Base-by-base conservation (phyloP, 345 rosid species). In the Jatropha curcas region DNA sequence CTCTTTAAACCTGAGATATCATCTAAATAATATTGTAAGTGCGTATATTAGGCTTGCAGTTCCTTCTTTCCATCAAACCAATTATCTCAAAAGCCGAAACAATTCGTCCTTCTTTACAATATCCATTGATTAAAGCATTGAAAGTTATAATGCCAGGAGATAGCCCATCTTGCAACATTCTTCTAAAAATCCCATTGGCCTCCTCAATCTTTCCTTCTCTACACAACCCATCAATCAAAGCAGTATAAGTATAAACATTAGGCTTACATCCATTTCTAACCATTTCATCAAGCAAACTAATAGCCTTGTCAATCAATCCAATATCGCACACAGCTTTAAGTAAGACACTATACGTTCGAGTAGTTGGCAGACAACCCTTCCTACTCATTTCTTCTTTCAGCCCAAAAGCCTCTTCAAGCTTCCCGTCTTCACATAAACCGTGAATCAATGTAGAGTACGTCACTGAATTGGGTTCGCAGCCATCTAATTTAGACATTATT, bases 41-140 rank as follows among this genome's bases (percentile, higher is more conserved):
- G 65, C 84, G 82, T 25, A 82, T 61, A 64, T 74, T 80, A 33
- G 89, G 87, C 76, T 72, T 78, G 76, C 89, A 84, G 66, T 77
- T 82, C 63, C 50, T 74, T 81, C 76, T 83, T 77, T 83, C 86
- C 86, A 86, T 86, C 64, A 82, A 48, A 68, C 77, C 68, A 34
- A 86, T 86, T 61, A 86, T 79, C 76, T 86, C 87, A 70, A 84
- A 82, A 28, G 87, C 87, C 2, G 81, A 64, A 77, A 80, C 60
- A 51, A 84, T 67, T 74, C 60, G 67, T 41, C 85, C 85, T 58
- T 80, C 77, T 79, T 83, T 83, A 52, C 87, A 82, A 70, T 84
- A 84, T 56, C 89, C 89, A 69, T 84, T 84, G 27, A 86, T 84
- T 73, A 86, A 74, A 28, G 78, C 86, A 74, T 84, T 86, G 74